These are phyloP conservation scores for Fusarium sp. DNA, from an alignment of 2,329 filamentous ascomycete species.

Conservation along the genomic window DNA sequence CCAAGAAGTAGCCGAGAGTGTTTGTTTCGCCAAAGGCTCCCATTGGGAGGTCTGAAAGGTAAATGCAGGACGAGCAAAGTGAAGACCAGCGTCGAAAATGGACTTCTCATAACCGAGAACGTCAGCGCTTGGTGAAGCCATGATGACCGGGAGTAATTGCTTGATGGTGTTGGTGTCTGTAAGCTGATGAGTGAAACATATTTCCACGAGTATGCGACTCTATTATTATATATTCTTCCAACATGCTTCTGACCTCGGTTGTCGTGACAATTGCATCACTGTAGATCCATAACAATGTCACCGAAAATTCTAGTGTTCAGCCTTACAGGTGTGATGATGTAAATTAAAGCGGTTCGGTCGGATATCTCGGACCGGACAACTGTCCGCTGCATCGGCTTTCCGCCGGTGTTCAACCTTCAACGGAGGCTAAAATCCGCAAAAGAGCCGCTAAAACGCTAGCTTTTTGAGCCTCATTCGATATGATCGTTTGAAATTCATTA, in stretches of 20 bases:
- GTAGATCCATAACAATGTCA: not conserved
- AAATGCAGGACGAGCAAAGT: conserved; percentile 6
- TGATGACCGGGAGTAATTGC: not conserved
- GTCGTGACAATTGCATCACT: not conserved
- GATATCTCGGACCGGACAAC: conserved; percentile 1
- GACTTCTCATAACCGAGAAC: conserved; percentile 17
- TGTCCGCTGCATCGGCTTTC: not conserved
- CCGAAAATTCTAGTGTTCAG: not conserved
- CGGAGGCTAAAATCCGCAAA: not conserved
- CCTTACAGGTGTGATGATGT: not conserved
- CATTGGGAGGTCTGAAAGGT: conserved; percentile 10
- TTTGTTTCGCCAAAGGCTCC: conserved; percentile 17
- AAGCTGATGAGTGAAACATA: not conserved
- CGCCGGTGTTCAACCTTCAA: not conserved
- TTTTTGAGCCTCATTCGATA: not conserved
- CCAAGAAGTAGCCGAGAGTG: conserved; percentile 26
- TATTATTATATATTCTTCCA: not conserved
- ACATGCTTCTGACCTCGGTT: not conserved
- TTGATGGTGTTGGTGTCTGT: not conserved
- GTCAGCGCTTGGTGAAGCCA: conserved; percentile 6
- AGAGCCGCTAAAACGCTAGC: not conserved
- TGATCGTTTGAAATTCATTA: not conserved
- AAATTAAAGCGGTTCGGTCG: not conserved
- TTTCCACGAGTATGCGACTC: not conserved
- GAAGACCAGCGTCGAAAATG: conserved; percentile 6